These are phyloP conservation scores for Saccharomyces hybrid DNA, from an alignment of 1,139 yeast genomes.

Conservation along the genomic window DNA sequence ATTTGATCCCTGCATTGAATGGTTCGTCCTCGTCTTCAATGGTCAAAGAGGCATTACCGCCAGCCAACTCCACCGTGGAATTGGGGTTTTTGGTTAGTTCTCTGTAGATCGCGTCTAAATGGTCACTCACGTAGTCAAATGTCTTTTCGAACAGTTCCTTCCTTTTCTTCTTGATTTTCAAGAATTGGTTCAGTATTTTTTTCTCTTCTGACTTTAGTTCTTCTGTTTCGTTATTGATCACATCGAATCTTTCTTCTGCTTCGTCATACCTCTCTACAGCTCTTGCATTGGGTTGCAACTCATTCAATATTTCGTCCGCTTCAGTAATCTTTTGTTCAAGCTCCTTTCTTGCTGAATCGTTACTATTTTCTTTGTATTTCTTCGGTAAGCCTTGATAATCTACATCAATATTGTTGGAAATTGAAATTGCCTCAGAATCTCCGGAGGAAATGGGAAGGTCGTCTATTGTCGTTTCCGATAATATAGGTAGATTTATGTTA, in stretches of 20 bases:
- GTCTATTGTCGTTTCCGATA: constrained; percentile 46
- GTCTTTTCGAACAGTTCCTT: constrained; percentile 60
- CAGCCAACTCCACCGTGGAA: constrained; percentile 59
- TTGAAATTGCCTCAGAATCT: constrained; percentile 36
- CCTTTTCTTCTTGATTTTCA: constrained; percentile 53
- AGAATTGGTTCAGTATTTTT: constrained; percentile 49
- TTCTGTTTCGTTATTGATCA: constrained; percentile 59
- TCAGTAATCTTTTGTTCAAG: constrained; percentile 44
- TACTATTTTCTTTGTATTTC: constrained; percentile 35
- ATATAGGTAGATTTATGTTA: constrained; percentile 57
- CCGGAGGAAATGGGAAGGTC: constrained; percentile 40
- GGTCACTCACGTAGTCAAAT: constrained; percentile 63
- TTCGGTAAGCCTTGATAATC: constrained; percentile 50
- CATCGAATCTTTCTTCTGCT: constrained; percentile 53
- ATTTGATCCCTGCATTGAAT: constrained; percentile 71
- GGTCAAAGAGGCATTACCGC: constrained; percentile 88
- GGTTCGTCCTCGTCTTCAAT: constrained; percentile 90
- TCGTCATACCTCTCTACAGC: constrained; percentile 73
- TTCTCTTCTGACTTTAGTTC: constrained; percentile 56
- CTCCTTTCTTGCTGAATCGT: constrained; percentile 32
- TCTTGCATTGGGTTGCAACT: constrained; percentile 69
- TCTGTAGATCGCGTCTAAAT: constrained; percentile 76
- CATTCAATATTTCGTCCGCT: constrained; percentile 50
- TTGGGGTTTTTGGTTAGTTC: constrained; percentile 59
- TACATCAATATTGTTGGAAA: constrained; percentile 44